These are phyloP conservation scores for Isabelozyma heimii DNA, from an alignment of 805 yeast genomes.

Conservation along the genomic window DNA sequence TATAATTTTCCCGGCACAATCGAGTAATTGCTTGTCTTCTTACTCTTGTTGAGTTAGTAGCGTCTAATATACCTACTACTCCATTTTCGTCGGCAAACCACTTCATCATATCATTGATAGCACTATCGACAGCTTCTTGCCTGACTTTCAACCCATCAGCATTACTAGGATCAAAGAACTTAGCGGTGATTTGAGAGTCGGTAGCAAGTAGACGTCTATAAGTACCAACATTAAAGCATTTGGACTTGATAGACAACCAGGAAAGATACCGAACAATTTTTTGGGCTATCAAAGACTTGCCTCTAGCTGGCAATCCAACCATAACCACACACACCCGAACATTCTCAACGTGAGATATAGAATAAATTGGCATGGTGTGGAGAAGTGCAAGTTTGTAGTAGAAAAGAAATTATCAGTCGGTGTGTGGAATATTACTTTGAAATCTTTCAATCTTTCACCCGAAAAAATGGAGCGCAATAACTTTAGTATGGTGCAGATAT, in stretches of 20 bases:
- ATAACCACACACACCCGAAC: conserved; percentile 81
- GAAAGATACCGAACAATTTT: conserved; percentile 88
- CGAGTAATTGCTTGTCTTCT: conserved; percentile 65
- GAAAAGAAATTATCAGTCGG: no score
- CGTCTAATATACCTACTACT: conserved; percentile 90
- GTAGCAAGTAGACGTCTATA: conserved; percentile 62
- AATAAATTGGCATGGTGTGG: conserved; percentile 50
- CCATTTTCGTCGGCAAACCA: conserved; percentile 85
- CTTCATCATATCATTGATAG: conserved; percentile 74
- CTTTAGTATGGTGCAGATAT: no score
- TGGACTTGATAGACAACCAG: conserved; percentile 87
- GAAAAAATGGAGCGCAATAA: no score
- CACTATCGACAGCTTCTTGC: conserved; percentile 65
- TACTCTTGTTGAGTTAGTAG: conserved; percentile 79
- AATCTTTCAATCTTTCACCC: no score
- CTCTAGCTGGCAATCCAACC: conserved; percentile 89
- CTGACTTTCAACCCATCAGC: conserved; percentile 62
- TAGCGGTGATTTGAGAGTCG: conserved; percentile 66
- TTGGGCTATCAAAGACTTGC: conserved; percentile 91
- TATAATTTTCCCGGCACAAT: conserved; percentile 59
- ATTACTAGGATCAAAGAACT: conserved; percentile 71
- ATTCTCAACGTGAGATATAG: conserved; percentile 62
- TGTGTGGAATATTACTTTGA: no score
- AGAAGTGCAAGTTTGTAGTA: neutral
- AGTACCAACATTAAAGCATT: conserved; percentile 85